Evolutionary conservation across 176 grass and related monocot species (phyloP).

Genomic region (Urochloa ruziziensis): DNA sequence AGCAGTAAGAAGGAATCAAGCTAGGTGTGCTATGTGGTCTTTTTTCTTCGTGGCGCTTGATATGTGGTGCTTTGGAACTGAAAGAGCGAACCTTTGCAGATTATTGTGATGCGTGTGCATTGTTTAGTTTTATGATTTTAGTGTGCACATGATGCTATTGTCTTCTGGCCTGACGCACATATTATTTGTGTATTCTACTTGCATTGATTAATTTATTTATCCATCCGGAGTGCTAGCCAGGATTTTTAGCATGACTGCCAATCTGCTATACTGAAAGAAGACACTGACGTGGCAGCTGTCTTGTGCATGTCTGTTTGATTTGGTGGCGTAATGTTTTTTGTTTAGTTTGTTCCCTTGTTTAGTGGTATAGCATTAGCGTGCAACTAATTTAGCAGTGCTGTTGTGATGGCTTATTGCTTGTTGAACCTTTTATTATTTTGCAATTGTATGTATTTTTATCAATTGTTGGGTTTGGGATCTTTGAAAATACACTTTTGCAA

Average conservation of each 20-base stretch:
- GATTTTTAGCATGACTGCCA: neutral
- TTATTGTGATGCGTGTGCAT: neutral
- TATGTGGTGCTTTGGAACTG: neutral
- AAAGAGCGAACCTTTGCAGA: neutral
- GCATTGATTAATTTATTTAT: neutral
- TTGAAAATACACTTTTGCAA: too few species aligned
- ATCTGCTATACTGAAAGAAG: neutral
- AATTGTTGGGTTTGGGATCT: too few species aligned
- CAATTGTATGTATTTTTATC: too few species aligned
- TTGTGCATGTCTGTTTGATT: neutral
- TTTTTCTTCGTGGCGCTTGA: neutral
- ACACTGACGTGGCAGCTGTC: neutral
- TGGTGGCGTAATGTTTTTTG: neutral
- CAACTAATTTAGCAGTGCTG: neutral
- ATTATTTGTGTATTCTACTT: neutral
- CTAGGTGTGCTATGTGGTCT: neutral
- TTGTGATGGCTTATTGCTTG: neutral
- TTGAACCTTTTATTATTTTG: neutral
- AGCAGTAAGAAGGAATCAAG: neutral
- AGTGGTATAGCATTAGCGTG: neutral
- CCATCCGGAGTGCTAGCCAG: neutral
- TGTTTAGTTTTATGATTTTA: neutral
- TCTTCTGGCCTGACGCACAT: neutral
- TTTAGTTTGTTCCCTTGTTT: neutral
- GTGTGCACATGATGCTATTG: neutral